Evolutionary conservation across 2,329 filamentous ascomycete genomes (phyloP).

Genomic region (Cladorrhinum sp.): DNA sequence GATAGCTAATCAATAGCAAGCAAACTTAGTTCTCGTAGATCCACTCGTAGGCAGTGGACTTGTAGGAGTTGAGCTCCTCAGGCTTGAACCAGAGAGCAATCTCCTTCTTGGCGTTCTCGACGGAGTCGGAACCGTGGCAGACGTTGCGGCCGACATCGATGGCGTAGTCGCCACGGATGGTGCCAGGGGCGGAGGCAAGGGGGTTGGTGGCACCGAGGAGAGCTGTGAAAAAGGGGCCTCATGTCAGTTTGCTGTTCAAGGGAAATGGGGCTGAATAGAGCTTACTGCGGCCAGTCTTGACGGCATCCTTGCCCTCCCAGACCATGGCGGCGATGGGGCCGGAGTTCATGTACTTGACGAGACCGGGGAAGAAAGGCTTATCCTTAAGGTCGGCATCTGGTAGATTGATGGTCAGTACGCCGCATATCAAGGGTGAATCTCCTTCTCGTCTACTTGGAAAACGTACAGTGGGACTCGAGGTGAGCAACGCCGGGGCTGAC

Average conservation of each 20-base stretch:
- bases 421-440: slow-evolving; percentile 16
- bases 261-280: neutral
- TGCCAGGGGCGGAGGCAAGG: slow-evolving; percentile 87
- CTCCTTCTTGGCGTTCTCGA: slow-evolving; percentile 99
- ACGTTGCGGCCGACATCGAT: slow-evolving; percentile 94
- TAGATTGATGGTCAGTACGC: slow-evolving; percentile 28
- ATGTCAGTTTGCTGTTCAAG: slow-evolving; percentile 23
- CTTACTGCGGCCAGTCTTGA: slow-evolving; percentile 94
- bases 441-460: neutral
- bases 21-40: slow-evolving; percentile 70
- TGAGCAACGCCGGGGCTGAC: slow-evolving; percentile 84
- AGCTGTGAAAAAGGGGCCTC: slow-evolving; percentile 43
- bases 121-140: slow-evolving; percentile 98
- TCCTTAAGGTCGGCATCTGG: slow-evolving; percentile 78
- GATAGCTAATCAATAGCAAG: neutral
- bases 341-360: slow-evolving; percentile 94
- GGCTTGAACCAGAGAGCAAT: slow-evolving; percentile 98
- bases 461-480: slow-evolving; percentile 90
- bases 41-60: slow-evolving; percentile 83
- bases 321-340: slow-evolving; percentile 99
- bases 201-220: slow-evolving; percentile 99
- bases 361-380: slow-evolving; percentile 96
- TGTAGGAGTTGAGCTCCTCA: slow-evolving; percentile 81
- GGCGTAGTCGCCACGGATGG: slow-evolving; percentile 73
- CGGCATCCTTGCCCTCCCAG: slow-evolving; percentile 97